Percentiles rank a stretch among this genome's conserved stretches.
Conservation (phyloP, 768 basidiomycete species). For the Kwoniella bestiolae region DNA sequence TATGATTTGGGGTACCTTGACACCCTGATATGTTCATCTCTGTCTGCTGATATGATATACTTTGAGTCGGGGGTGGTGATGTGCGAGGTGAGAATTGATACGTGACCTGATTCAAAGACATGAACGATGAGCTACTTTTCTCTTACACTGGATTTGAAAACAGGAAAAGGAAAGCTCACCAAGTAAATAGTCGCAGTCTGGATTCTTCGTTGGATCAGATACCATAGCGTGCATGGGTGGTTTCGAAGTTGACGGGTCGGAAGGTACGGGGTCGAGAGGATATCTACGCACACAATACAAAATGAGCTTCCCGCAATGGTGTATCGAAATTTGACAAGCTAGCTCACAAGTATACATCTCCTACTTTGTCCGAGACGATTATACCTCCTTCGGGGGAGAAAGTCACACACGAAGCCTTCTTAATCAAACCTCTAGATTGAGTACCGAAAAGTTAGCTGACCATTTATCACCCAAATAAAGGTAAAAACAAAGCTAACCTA, state of each 20-base stretch:
- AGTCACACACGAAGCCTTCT: constrained; percentile 73
- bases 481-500: constrained; percentile 60
- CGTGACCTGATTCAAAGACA: constrained; percentile 66
- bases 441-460: constrained; percentile 8
- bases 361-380: constrained; percentile 89
- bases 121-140: not conserved
- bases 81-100: constrained; percentile 78
- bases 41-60: constrained; percentile 83
- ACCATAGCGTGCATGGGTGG: constrained; percentile 38
- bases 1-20: constrained; percentile 87
- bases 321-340: too few species aligned
- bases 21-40: constrained; percentile 93
- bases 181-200: constrained; percentile 51
- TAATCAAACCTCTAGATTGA: constrained; percentile 71
- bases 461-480: constrained; percentile 26
- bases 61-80: constrained; percentile 68
- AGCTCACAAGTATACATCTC: constrained; percentile 81
- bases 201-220: constrained; percentile 54
- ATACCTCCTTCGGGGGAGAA: constrained; percentile 72
- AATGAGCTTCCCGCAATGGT: too few species aligned
- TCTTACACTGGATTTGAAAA: too few species aligned
- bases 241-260: constrained; percentile 60
- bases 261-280: constrained; percentile 20
- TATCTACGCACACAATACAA: constrained; percentile 5
- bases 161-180: constrained; percentile 23